Evolutionary conservation across 441 rosid species (phyloP).

Genomic region (Adansonia gregorii): DNA sequence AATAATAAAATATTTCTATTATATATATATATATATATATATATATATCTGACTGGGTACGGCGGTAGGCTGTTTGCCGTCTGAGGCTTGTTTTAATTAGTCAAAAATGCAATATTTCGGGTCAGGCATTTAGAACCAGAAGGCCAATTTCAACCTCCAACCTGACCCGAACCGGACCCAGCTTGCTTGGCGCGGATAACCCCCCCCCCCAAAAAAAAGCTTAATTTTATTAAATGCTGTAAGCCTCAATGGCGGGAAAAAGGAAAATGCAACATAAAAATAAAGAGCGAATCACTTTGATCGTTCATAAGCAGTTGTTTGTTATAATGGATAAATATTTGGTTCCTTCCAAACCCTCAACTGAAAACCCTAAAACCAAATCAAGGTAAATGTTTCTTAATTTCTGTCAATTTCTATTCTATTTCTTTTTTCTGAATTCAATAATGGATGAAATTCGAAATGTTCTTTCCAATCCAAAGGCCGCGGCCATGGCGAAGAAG

Average conservation of each 20-base stretch:
- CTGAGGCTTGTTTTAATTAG: no score
- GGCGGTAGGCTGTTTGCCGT: no score
- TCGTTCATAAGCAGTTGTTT: neutral
- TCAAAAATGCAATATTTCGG: no score
- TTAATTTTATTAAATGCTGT: neutral
- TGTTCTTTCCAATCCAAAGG: slow-evolving; percentile 11
- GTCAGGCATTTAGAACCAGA: no score
- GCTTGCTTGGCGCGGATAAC: neutral
- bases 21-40: no score
- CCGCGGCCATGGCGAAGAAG: slow-evolving; percentile 64
- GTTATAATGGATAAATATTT: slow-evolving; percentile 52
- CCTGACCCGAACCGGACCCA: neutral
- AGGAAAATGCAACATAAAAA: neutral
- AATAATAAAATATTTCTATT: no score
- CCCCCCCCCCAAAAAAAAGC: no score
- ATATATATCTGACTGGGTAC: no score
- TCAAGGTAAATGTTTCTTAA: slow-evolving; percentile 32
- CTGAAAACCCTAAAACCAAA: slow-evolving; percentile 37
- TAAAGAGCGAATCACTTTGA: neutral
- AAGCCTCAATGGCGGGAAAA: slow-evolving; percentile 25
- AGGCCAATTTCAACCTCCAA: neutral
- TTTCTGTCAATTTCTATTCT: neutral
- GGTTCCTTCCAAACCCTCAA: slow-evolving; percentile 33
- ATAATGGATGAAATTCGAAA: neutral
- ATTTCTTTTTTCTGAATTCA: neutral